Evolutionary conservation across 176 grass and related monocot genomes (phyloP), one percentile per base, ranked within the genome.

Genomic region (Olyra latifolia): DNA sequence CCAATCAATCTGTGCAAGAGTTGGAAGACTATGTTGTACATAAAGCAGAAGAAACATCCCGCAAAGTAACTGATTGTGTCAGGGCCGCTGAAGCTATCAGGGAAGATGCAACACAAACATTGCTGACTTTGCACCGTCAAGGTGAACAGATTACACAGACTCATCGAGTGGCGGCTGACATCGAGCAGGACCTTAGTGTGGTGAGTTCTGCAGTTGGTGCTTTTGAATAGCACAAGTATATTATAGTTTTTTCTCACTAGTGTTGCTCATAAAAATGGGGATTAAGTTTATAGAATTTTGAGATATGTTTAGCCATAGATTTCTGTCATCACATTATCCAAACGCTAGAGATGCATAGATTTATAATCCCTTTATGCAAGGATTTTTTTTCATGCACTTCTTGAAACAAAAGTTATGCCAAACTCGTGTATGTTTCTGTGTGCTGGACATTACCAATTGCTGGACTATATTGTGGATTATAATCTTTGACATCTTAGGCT

Each of bases 181-280:
- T 99, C 17, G 97, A 96, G 78, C 82, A 86, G 9, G 97, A 99
- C 76, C 97, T 99, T 83, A 93, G 87, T 65, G 74, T 92, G 88
- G 97, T 99, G 91, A 77, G 70, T 70, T 87, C 43, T 71, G 52
- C 24, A 30, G 10, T 12, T 79, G 22, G 7, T 55, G 62, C 67
- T 53, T 24, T 61, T 62, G 65, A 23, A 28, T 77, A 73, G n/a
- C 59, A 28, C 15, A 56, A 10, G 3, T 72, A 41, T 57, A 70
- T 39, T 83, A 43, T 35, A 60, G 10, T 20, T 75, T 48, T 19
- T 62, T 53, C 13, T 29, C 66, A 43, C 16, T 14, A 48, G 7
- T 49, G 72, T 23, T 77, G 39, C 40, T 72, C 41, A 56, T 32
- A 49, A 19, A 50, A n/a, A 25, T 54, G 40, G 32, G 41, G 9